These are phyloP conservation scores for Marchantia paleacea DNA, from an alignment of 225 moss, liverwort and hornwort species.

Conservation along the genomic window DNA sequence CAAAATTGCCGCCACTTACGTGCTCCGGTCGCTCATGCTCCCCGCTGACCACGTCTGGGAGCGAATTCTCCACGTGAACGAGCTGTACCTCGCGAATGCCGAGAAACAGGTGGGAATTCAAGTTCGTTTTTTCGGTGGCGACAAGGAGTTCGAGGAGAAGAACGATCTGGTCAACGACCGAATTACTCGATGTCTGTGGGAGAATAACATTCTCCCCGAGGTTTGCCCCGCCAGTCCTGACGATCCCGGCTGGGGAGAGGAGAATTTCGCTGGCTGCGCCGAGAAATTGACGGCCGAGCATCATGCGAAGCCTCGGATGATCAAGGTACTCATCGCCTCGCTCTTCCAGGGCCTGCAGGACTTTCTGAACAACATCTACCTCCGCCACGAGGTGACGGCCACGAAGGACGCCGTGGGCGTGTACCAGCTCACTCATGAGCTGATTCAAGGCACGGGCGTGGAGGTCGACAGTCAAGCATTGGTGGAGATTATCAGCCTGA, in stretches of 20 bases:
- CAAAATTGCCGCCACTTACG: constrained; percentile 31
- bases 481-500: constrained; percentile 60
- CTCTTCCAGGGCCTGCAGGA: constrained; percentile 61
- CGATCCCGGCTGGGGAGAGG: constrained; percentile 1
- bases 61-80: constrained; percentile 24
- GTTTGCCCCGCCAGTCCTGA: constrained; percentile 22
- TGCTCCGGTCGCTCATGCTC: constrained; percentile 36
- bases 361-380: constrained; percentile 42
- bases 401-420: constrained; percentile 45
- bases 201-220: constrained; percentile 33
- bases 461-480: constrained; percentile 60
- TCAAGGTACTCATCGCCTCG: constrained; percentile 63
- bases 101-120: constrained; percentile 41
- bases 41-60: constrained; percentile 42
- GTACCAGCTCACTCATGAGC: constrained; percentile 61
- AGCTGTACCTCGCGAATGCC: constrained; percentile 20
- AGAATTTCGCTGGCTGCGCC: constrained; percentile 21
- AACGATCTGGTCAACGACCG: constrained; percentile 24
- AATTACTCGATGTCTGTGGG: constrained; percentile 28
- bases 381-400: constrained; percentile 26
- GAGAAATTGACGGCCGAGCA: not conserved
- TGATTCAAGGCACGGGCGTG: constrained; percentile 50
- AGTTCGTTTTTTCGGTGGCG: constrained; percentile 30
- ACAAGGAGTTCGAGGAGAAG: not conserved
- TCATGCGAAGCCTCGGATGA: constrained; percentile 13